phyloP scores from a whole-genome alignment of 495 filamentous ascomycete species.

The Elasticomyces elasticus region DNA sequence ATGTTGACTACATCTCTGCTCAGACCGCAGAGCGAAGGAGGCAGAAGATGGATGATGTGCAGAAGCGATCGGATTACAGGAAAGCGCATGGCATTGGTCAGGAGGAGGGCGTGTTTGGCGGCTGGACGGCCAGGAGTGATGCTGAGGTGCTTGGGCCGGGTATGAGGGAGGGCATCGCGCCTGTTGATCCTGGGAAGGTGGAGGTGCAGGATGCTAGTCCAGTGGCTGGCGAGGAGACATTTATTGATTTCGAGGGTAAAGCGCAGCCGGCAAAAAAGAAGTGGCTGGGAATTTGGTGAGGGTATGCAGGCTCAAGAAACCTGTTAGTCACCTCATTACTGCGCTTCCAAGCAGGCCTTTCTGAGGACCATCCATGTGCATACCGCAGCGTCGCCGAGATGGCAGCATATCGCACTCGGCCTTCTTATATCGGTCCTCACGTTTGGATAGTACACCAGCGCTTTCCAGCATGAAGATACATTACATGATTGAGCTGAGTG shows the following conservation, averaged over 20 bases:
- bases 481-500: too few species aligned
- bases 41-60: slow-evolving; percentile 61
- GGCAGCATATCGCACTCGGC: too few species aligned
- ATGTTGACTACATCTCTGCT: slow-evolving; percentile 52
- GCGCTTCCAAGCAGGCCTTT: too few species aligned
- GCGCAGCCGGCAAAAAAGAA: slow-evolving; percentile 19
- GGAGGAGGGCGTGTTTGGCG: slow-evolving; percentile 36
- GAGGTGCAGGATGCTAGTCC: slow-evolving; percentile 1
- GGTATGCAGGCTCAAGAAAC: neutral
- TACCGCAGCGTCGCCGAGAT: too few species aligned
- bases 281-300: slow-evolving; percentile 27
- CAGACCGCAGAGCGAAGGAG: slow-evolving; percentile 56
- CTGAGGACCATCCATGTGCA: too few species aligned
- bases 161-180: slow-evolving; percentile 10
- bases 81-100: slow-evolving; percentile 67
- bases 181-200: slow-evolving; percentile 2
- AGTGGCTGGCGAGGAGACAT: slow-evolving; percentile 16
- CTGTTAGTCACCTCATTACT: too few species aligned
- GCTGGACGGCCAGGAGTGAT: slow-evolving; percentile 31
- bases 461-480: too few species aligned
- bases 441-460: too few species aligned
- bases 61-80: slow-evolving; percentile 67
- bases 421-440: too few species aligned
- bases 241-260: slow-evolving; percentile 29
- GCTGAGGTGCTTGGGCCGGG: slow-evolving; percentile 13